These are phyloP conservation scores for Clitopilus hobsonii DNA, from an alignment of 768 basidiomycete species.

Conservation along the genomic window DNA sequence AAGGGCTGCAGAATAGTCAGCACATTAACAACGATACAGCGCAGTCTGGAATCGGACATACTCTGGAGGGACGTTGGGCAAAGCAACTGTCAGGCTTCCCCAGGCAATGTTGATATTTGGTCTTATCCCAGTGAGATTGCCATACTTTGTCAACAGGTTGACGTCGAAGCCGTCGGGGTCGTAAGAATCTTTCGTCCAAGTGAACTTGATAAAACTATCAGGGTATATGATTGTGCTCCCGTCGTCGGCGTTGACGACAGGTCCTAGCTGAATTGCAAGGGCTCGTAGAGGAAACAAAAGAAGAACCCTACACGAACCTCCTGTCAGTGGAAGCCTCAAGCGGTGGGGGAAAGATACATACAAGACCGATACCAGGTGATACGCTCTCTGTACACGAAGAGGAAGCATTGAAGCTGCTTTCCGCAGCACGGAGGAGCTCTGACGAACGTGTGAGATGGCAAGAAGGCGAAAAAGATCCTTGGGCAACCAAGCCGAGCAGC, in stretches of 20 bases:
- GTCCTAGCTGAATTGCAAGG: neutral
- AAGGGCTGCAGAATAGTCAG: neutral
- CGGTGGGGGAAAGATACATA: neutral
- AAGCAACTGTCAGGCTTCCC: neutral
- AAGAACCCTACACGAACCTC: neutral
- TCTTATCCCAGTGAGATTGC: neutral
- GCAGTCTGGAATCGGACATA: neutral
- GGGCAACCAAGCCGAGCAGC: neutral
- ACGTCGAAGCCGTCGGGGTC: neutral
- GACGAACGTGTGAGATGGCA: neutral
- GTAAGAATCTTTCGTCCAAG: neutral
- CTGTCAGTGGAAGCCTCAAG: too few species aligned
- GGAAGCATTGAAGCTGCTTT: neutral
- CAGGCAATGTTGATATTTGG: neutral
- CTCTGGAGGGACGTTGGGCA: neutral
- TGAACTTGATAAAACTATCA: neutral
- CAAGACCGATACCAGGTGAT: neutral
- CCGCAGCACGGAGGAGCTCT: neutral
- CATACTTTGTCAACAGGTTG: neutral
- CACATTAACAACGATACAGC: neutral
- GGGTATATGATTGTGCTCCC: neutral
- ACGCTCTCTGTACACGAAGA: neutral
- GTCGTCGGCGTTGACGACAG: neutral
- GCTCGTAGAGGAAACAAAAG: neutral
- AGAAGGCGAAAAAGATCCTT: neutral